phyloP scores from a whole-genome alignment of 1,284 basidiomycete genomes.

The Cystobasidiaceae sp. region DNA sequence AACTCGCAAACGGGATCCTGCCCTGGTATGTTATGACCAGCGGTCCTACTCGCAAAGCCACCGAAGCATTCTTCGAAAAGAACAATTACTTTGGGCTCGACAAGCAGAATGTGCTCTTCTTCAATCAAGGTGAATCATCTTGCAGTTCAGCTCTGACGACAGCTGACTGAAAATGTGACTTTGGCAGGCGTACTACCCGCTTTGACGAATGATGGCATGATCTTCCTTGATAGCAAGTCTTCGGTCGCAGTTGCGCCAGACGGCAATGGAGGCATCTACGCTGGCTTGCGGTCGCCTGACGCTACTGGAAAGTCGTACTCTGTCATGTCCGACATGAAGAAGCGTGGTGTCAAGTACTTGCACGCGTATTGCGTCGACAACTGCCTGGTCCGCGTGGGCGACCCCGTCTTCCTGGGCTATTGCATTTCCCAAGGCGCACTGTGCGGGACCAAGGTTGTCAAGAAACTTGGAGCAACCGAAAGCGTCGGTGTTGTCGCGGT shows the following conservation, averaged over 20 bases:
- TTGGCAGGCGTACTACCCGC: conserved; percentile 86
- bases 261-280: conserved; percentile 82
- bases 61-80: conserved; percentile 76
- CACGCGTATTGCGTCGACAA: conserved; percentile 99
- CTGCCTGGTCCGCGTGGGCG: conserved; percentile 94
- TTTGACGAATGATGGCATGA: conserved; percentile 87
- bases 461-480: conserved; percentile 79
- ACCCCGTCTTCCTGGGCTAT: conserved; percentile 93
- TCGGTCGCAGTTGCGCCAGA: conserved; percentile 89
- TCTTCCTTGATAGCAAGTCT: conserved; percentile 73
- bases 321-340: conserved; percentile 75
- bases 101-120: conserved; percentile 77
- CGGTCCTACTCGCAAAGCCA: conserved; percentile 83
- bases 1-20: conserved; percentile 66
- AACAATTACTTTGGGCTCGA: conserved; percentile 80
- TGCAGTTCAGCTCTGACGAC: neutral
- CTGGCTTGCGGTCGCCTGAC: conserved; percentile 9
- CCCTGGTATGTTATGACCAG: conserved; percentile 99
- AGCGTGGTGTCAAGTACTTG: conserved; percentile 76
- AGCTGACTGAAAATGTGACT: neutral
- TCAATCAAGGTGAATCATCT: conserved; percentile 78
- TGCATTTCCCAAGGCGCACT: conserved; percentile 78
- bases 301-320: conserved; percentile 37
- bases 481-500: conserved; percentile 91
- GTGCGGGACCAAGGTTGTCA: conserved; percentile 93